Evolutionary conservation across 2,329 filamentous ascomycete species (phyloP).

Genomic region (Endocalyx cinctus): DNA sequence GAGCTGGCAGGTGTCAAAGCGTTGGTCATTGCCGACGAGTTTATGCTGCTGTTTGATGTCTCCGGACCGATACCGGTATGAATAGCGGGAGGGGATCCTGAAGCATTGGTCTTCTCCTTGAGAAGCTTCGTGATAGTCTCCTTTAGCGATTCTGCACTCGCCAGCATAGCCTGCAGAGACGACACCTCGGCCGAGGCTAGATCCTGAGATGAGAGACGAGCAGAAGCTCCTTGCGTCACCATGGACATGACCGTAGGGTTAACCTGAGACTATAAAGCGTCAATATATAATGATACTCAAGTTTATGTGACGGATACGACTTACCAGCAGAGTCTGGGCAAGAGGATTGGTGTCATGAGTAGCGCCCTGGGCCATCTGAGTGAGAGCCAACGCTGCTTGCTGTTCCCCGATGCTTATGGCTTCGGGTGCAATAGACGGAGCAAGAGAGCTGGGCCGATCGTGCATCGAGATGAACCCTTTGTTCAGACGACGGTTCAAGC

Average conservation of each 20-base stretch:
- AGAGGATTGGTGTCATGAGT: slow-evolving; percentile 49
- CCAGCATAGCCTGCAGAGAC: slow-evolving; percentile 44
- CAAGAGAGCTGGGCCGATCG: too few relatives aligned
- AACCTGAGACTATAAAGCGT: slow-evolving; percentile 35
- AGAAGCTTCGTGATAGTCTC: slow-evolving; percentile 38
- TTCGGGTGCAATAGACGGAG: slow-evolving; percentile 29
- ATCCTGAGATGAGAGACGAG: slow-evolving; percentile 35
- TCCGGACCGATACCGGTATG: too few relatives aligned
- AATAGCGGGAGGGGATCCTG: too few relatives aligned
- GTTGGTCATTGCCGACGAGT: too few relatives aligned
- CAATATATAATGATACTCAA: slow-evolving; percentile 2
- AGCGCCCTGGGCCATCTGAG: slow-evolving; percentile 48
- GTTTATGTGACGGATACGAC: slow-evolving; percentile 25
- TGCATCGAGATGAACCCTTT: too few relatives aligned
- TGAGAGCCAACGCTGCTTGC: slow-evolving; percentile 62
- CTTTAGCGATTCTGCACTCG: slow-evolving; percentile 41
- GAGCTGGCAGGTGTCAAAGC: too few relatives aligned
- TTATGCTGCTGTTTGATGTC: too few relatives aligned
- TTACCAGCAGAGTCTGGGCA: slow-evolving; percentile 58
- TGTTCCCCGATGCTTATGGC: slow-evolving; percentile 54
- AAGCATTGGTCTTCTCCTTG: too few relatives aligned
- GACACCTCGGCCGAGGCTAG: slow-evolving; percentile 38
- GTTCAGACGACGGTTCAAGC: too few relatives aligned
- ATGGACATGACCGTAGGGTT: slow-evolving; percentile 40
- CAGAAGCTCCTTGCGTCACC: slow-evolving; percentile 43